Conservation (phyloP, 345 rosid species). For the Citrus medica region DNA sequence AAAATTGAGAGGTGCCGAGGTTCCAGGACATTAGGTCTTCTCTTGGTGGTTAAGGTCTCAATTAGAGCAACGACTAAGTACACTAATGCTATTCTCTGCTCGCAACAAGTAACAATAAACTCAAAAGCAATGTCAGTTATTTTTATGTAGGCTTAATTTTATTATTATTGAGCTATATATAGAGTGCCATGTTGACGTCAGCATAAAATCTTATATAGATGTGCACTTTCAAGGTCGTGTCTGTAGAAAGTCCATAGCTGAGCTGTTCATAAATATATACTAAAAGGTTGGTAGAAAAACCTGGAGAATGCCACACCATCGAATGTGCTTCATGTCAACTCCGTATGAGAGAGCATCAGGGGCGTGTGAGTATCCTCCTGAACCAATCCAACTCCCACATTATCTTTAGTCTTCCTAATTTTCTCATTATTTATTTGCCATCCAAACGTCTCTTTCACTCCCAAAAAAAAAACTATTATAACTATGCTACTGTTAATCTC, state of each 20-base stretch:
- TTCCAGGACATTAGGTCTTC: slow-evolving; percentile 33
- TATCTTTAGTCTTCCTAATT: too few species aligned
- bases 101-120: neutral
- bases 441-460: too few species aligned
- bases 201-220: too few species aligned
- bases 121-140: too few species aligned
- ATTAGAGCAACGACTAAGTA: slow-evolving; percentile 56
- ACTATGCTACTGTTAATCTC: too few species aligned
- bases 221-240: too few species aligned
- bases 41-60: slow-evolving; percentile 51
- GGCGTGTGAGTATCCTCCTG: slow-evolving; percentile 76
- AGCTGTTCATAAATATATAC: neutral
- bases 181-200: too few species aligned
- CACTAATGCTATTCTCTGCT: slow-evolving; percentile 65
- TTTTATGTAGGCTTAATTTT: too few species aligned
- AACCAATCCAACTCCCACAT: neutral
- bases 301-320: slow-evolving; percentile 77
- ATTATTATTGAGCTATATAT: too few species aligned
- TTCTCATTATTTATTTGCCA: too few species aligned
- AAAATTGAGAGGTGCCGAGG: slow-evolving; percentile 48
- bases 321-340: slow-evolving; percentile 59
- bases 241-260: too few species aligned
- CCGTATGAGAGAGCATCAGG: slow-evolving; percentile 55
- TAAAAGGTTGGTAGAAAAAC: slow-evolving; percentile 18
- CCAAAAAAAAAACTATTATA: too few species aligned